Evolutionary conservation across 164 flowering plant genomes (phyloP).

Genomic region (Dillenia turbinata): DNA sequence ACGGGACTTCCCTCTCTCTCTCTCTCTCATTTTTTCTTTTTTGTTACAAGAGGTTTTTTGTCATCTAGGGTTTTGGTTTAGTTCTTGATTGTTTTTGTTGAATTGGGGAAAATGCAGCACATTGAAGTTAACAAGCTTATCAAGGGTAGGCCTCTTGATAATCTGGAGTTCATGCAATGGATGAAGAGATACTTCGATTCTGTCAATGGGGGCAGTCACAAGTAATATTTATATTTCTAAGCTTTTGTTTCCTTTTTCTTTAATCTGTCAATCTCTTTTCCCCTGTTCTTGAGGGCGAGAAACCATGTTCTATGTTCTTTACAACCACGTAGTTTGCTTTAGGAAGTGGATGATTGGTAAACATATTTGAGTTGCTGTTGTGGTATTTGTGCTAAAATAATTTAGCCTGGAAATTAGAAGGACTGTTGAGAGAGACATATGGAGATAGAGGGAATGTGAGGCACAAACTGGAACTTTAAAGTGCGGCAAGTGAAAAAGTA

Average conservation of each 20-base stretch:
- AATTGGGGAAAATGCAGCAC: constrained; percentile 37
- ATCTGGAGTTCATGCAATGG: constrained; percentile 99
- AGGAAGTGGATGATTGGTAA: too few relatives aligned
- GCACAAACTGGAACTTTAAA: too few relatives aligned
- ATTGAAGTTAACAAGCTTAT: constrained; percentile 91
- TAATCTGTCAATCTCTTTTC: not conserved
- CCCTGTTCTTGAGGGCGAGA: too few relatives aligned
- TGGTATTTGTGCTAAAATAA: too few relatives aligned
- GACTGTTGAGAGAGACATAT: too few relatives aligned
- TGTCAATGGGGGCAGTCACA: constrained; percentile 53
- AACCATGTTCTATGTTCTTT: too few relatives aligned
- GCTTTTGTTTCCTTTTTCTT: not conserved
- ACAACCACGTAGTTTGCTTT: too few relatives aligned
- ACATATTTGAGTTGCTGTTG: too few relatives aligned
- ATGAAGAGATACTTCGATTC: constrained; percentile 95
- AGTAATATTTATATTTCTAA: constrained; percentile 24
- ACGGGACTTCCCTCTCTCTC: too few relatives aligned
- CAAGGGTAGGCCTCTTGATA: constrained; percentile 94
- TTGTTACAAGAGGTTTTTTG: not conserved
- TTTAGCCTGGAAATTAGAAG: too few relatives aligned
- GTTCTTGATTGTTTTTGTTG: not conserved
- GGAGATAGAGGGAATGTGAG: too few relatives aligned
- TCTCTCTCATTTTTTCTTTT: not conserved
- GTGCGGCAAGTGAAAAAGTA: too few relatives aligned
- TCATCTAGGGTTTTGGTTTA: not conserved